phyloP scores from a whole-genome alignment of 2,329 filamentous ascomycete species.

The Aspergillus unguis region DNA sequence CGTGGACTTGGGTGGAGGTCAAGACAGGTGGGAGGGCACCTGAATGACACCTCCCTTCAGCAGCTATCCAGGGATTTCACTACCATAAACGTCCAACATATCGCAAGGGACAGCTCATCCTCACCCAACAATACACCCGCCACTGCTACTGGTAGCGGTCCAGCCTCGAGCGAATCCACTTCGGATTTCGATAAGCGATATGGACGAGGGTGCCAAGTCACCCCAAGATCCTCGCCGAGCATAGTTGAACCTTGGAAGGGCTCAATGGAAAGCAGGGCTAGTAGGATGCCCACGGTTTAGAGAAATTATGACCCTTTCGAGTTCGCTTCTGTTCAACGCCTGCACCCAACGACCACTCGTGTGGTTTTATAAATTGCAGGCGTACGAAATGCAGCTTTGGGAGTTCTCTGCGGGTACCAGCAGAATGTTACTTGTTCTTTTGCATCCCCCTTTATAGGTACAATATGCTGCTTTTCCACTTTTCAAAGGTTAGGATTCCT shows the following conservation, averaged over 20 bases:
- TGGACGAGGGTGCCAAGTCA: constrained; percentile 20
- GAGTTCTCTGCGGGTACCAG: too few relatives aligned
- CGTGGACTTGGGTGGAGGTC: constrained; percentile 28
- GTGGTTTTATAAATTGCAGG: too few relatives aligned
- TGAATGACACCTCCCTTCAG: constrained; percentile 29
- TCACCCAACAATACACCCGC: constrained; percentile 10
- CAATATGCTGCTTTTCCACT: too few relatives aligned
- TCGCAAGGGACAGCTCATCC: constrained; percentile 11
- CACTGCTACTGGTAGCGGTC: constrained; percentile 1
- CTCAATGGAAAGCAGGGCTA: neutral
- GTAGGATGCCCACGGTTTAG: too few relatives aligned
- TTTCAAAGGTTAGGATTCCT: too few relatives aligned
- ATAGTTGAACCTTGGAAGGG: neutral
- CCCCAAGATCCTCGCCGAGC: constrained; percentile 1
- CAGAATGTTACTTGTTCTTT: too few relatives aligned
- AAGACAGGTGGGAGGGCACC: constrained; percentile 34
- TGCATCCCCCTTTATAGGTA: too few relatives aligned
- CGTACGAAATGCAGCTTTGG: too few relatives aligned
- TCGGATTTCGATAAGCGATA: constrained; percentile 27
- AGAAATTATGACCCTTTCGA: too few relatives aligned
- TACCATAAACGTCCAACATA: constrained; percentile 18
- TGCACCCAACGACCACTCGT: too few relatives aligned
- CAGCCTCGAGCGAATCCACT: constrained; percentile 8
- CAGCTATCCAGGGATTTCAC: constrained; percentile 33
- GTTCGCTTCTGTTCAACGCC: too few relatives aligned